Percentiles rank a stretch among this genome's conserved stretches.
phyloP scores from a whole-genome alignment of 305 asterid genomes.

The Fraxinus albicans region DNA sequence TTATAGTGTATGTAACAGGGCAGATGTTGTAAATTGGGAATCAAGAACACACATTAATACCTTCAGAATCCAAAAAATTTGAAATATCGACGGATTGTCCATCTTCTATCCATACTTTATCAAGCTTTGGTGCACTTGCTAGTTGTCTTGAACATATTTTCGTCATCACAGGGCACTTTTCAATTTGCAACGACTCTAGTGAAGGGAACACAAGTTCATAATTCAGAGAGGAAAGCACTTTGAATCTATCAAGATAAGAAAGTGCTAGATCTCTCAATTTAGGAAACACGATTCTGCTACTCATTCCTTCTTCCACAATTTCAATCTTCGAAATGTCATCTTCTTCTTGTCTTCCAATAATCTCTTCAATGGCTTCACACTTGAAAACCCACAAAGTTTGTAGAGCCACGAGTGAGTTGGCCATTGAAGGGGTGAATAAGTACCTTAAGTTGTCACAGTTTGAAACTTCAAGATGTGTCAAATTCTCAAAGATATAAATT shows the following conservation, averaged over 20 bases:
- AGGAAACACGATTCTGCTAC: slow-evolving; percentile 1
- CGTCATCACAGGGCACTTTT: slow-evolving; percentile 7
- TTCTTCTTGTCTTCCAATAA: neutral
- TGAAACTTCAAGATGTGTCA: neutral
- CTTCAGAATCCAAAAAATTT: neutral
- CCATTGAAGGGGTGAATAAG: neutral
- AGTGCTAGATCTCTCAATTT: neutral
- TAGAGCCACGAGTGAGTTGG: neutral
- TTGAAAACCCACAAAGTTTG: neutral
- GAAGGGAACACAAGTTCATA: slow-evolving; percentile 4
- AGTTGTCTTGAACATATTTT: neutral
- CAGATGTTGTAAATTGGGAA: neutral
- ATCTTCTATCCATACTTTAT: neutral
- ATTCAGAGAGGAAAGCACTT: neutral
- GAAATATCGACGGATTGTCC: neutral
- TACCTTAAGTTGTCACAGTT: neutral
- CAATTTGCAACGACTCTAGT: neutral
- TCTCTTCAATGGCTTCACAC: neutral
- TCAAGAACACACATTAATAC: neutral
- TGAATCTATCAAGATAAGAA: neutral
- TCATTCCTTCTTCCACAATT: neutral
- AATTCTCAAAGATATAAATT: slow-evolving; percentile 6
- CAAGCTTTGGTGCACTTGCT: slow-evolving; percentile 10
- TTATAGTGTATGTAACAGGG: neutral
- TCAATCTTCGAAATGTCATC: neutral